Evolutionary conservation across 2,329 filamentous ascomycete species (phyloP), one percentile per base, ranked within the genome.

Genomic region (Claviceps quebecensis): DNA sequence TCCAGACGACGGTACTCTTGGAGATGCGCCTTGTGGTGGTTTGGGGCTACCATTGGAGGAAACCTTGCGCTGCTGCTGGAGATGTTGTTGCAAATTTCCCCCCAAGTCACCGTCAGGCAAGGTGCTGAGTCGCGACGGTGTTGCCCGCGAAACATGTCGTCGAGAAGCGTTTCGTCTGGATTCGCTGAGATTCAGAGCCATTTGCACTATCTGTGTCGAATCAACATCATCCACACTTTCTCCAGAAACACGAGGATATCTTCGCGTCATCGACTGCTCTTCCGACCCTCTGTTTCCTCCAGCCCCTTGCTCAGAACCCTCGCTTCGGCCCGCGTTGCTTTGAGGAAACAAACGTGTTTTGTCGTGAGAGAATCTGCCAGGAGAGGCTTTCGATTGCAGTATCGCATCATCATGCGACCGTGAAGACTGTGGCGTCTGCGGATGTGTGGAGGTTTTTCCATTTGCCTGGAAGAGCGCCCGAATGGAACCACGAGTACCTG

Each of bases 131-230:
- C 69, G 72, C 46, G 72, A 77, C 34, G 69, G 78, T 38, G 69
- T 70, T 51, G 65, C 76, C 62, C 63, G 79, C 51, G 61, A 78
- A 57, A 67, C 75, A 65, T 63, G 81, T 66, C 71, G 76, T 66
- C 72, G 78, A 65, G 70, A 80, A 55, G 73, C 86, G 67, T 75
- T 75, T 61, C 80, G 80, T 56, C 81, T 80, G 61, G 84, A 87
- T 66, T 96, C 88, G 69, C 86, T 95, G 48, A 97, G 69, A 56
- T 84, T 93, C 58, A 97, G 69, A 1, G 91, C 91, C 78, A 97
- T 86, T 61, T 89, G 89, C 43, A 97, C 88, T 56, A 97, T 94
- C 65, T 95, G 87, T 4, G 84, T 80, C 7, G 90, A 85, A 61
- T 96, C 90, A 54, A 85, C 75, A 59, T 88, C 81, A 19, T 86